Conservation (phyloP, 805 yeast species). For the Suhomyces tanzawaensis region DNA sequence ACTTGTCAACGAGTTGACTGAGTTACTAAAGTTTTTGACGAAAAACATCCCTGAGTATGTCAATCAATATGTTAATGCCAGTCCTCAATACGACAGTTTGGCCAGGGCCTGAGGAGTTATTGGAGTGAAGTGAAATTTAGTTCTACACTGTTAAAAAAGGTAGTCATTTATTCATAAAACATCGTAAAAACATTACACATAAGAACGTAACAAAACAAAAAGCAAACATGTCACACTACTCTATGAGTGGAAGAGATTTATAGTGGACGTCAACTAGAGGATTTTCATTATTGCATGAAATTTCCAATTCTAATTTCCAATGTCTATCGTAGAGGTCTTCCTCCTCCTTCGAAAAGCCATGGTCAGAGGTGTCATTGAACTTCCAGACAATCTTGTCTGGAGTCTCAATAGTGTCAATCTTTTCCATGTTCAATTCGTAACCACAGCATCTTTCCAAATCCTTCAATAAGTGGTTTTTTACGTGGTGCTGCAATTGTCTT, state of each 20-base stretch:
- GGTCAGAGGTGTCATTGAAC: conserved; percentile 56
- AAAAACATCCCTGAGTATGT: conserved; percentile 35
- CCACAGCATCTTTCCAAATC: conserved; percentile 67
- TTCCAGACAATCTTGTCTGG: conserved; percentile 61
- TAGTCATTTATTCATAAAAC: background rate
- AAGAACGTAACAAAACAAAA: background rate
- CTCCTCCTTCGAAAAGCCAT: conserved; percentile 50
- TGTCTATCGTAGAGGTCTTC: conserved; percentile 47
- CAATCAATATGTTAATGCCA: conserved; percentile 37
- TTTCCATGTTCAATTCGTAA: conserved; percentile 50
- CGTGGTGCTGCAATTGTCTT: conserved; percentile 72
- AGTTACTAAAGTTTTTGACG: conserved; percentile 51
- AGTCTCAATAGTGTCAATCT: conserved; percentile 45
- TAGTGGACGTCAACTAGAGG: conserved; percentile 69
- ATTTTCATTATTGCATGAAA: conserved; percentile 62
- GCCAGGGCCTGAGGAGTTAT: conserved; percentile 14
- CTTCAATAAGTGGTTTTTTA: conserved; percentile 64
- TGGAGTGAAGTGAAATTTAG: too few relatives aligned
- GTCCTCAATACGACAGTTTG: conserved; percentile 40
- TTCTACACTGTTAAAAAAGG: too few relatives aligned
- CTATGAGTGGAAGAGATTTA: conserved; percentile 46
- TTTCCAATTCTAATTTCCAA: conserved; percentile 63
- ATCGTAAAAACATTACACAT: conserved; percentile 1
- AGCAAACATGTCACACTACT: background rate
- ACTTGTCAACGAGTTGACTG: conserved; percentile 54